Conservation (phyloP, 768 basidiomycete species). For the Tylopilus rubrobrunneus region DNA sequence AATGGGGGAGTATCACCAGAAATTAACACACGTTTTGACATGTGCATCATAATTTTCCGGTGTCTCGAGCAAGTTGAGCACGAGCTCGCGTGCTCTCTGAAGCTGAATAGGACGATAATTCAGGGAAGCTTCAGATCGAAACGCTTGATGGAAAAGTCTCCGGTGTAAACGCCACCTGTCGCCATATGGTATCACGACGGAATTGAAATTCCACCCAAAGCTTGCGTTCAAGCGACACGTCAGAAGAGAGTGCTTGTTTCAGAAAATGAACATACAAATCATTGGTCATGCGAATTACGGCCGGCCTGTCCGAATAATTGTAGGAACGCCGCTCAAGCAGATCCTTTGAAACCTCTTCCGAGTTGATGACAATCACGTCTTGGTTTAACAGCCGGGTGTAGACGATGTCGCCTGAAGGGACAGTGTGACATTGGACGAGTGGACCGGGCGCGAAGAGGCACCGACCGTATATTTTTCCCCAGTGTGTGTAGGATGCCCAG, state of each 20-base stretch:
- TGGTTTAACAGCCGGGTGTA: slow-evolving; percentile 36
- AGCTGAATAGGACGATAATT: slow-evolving; percentile 23
- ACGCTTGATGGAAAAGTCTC: slow-evolving; percentile 27
- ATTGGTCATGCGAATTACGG: slow-evolving; percentile 23
- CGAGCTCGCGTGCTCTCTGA: slow-evolving; percentile 23
- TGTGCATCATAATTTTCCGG: slow-evolving; percentile 17
- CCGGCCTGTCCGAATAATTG: slow-evolving; percentile 44
- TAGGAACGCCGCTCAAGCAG: slow-evolving; percentile 43
- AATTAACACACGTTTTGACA: slow-evolving; percentile 23
- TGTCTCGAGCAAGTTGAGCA: slow-evolving; percentile 23
- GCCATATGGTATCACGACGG: slow-evolving; percentile 25
- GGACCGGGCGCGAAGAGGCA: slow-evolving; percentile 11
- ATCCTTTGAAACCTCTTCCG: slow-evolving; percentile 36
- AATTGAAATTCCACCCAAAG: slow-evolving; percentile 30
- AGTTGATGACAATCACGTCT: slow-evolving; percentile 39
- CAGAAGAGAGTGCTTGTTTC: background rate
- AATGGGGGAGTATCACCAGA: background rate
- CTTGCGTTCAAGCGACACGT: slow-evolving; percentile 3
- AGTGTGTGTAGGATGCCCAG: slow-evolving; percentile 31
- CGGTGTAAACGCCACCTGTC: slow-evolving; percentile 30
- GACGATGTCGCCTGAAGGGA: slow-evolving; percentile 32
- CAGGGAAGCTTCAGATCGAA: slow-evolving; percentile 18
- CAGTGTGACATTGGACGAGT: background rate
- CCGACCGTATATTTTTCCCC: slow-evolving; percentile 31
- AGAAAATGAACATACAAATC: slow-evolving; percentile 22